These are phyloP conservation scores for Paradendryphiella salina DNA, from an alignment of 2,329 filamentous ascomycete species.

Conservation along the genomic window DNA sequence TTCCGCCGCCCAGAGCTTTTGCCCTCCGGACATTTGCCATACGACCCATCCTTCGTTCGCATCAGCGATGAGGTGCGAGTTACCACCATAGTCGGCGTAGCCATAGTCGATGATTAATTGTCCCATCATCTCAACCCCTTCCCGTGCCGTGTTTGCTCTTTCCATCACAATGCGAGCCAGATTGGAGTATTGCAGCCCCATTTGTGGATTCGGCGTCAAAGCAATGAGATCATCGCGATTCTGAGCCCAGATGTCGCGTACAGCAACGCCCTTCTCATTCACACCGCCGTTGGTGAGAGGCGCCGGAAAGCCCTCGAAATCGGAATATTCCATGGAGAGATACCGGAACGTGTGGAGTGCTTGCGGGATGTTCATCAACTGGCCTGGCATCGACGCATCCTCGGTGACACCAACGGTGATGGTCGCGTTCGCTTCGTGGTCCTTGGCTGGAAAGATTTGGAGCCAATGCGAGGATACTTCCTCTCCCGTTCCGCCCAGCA, in stretches of 20 bases:
- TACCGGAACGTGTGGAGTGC: slow-evolving; percentile 42
- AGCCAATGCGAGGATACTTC: slow-evolving; percentile 56
- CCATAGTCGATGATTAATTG: slow-evolving; percentile 48
- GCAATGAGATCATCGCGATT: slow-evolving; percentile 47
- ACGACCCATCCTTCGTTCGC: slow-evolving; percentile 45
- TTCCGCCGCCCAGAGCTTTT: slow-evolving; percentile 44
- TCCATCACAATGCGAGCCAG: slow-evolving; percentile 49
- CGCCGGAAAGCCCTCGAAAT: slow-evolving; percentile 51
- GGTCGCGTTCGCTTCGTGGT: slow-evolving; percentile 49
- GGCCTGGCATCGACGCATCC: slow-evolving; percentile 46
- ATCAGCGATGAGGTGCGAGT: slow-evolving; percentile 51
- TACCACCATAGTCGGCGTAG: slow-evolving; percentile 51
- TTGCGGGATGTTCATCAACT: slow-evolving; percentile 42
- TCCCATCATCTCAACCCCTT: slow-evolving; percentile 52
- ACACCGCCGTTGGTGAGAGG: slow-evolving; percentile 52
- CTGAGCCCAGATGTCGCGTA: slow-evolving; percentile 50
- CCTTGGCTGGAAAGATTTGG: slow-evolving; percentile 50
- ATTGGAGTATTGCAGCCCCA: slow-evolving; percentile 50
- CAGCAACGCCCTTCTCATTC: slow-evolving; percentile 50
- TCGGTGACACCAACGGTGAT: slow-evolving; percentile 51
- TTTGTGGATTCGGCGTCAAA: slow-evolving; percentile 50
- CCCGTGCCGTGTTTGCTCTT: slow-evolving; percentile 47
- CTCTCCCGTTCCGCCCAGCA: slow-evolving; percentile 54
- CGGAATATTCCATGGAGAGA: slow-evolving; percentile 45
- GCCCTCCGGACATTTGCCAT: slow-evolving; percentile 42